Percentiles rank a stretch among this genome's conserved stretches.
Conservation (phyloP, 2,329 filamentous ascomycete genomes). For the Fusarium sp. region DNA sequence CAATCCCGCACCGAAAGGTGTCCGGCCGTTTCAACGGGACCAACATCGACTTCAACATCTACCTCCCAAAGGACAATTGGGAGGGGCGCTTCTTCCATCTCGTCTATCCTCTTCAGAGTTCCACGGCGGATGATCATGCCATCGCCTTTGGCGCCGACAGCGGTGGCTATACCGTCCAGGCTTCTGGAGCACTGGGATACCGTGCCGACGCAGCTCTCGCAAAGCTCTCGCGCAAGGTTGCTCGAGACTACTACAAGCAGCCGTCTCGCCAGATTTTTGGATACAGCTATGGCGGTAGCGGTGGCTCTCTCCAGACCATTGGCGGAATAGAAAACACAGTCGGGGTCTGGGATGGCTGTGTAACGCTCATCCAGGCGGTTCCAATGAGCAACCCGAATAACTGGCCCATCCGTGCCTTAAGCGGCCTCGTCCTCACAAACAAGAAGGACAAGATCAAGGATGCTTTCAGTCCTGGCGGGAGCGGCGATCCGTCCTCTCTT, state of each 20-base stretch:
- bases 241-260: conserved; percentile 27
- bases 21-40: conserved; percentile 38
- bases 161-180: conserved; percentile 39
- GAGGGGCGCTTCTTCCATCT: conserved; percentile 42
- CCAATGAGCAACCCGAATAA: conserved; percentile 41
- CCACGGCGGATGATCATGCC: conserved; percentile 18
- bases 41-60: conserved; percentile 41
- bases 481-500: not conserved
- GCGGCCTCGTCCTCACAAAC: conserved; percentile 10
- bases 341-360: conserved; percentile 44
- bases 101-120: conserved; percentile 35
- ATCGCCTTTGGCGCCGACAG: conserved; percentile 39
- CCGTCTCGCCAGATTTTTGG: conserved; percentile 32
- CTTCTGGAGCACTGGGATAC: conserved; percentile 28
- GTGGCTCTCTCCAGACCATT: conserved; percentile 40
- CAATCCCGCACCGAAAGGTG: conserved; percentile 30
- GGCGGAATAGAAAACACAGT: conserved; percentile 40
- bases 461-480: not conserved
- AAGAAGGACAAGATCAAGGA: not conserved
- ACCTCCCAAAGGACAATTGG: conserved; percentile 38
- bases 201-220: conserved; percentile 44
- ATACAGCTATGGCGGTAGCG: conserved; percentile 44
- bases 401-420: conserved; percentile 26
- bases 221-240: conserved; percentile 36
- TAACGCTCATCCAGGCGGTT: conserved; percentile 37